These are phyloP conservation scores for Ziziphus jujuba DNA, from an alignment of 306 rosid genomes.

Conservation along the genomic window DNA sequence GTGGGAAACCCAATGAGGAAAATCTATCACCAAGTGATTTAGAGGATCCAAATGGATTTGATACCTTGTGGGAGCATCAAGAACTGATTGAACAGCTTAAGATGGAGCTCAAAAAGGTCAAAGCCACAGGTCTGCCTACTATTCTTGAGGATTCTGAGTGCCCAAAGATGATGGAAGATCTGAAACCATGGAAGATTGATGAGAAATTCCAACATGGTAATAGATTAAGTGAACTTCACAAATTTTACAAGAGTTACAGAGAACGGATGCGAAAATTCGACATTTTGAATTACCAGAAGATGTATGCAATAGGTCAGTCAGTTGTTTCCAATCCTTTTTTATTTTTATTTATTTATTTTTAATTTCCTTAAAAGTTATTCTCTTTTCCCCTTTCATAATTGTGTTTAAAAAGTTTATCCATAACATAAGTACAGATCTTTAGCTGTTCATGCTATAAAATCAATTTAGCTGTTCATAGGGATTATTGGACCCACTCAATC, in stretches of 20 bases:
- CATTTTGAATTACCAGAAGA: constrained; percentile 94
- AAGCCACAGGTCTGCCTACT: constrained; percentile 81
- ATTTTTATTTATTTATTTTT: no score
- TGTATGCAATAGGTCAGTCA: constrained; percentile 84
- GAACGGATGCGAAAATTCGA: constrained; percentile 95
- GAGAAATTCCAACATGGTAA: constrained; percentile 59
- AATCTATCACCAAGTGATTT: constrained; percentile 22
- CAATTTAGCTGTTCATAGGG: constrained; percentile 25
- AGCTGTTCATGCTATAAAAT: constrained; percentile 16
- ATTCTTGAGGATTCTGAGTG: constrained; percentile 89
- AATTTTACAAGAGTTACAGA: constrained; percentile 74
- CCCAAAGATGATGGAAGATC: constrained; percentile 70
- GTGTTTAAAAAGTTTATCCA: constrained; percentile 18
- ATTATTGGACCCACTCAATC: constrained; percentile 46
- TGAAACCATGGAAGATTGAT: constrained; percentile 96
- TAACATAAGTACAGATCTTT: not conserved
- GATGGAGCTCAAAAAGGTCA: constrained; percentile 84
- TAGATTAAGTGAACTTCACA: constrained; percentile 65
- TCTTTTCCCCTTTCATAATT: not conserved
- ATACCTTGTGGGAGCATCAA: constrained; percentile 89
- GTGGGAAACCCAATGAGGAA: constrained; percentile 21
- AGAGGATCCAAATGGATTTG: constrained; percentile 65
- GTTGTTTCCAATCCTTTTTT: constrained; percentile 3
- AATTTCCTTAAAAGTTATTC: not conserved
- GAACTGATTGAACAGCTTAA: constrained; percentile 85